phyloP scores from a whole-genome alignment of 805 yeast genomes.

The Spathaspora gorwiae region DNA sequence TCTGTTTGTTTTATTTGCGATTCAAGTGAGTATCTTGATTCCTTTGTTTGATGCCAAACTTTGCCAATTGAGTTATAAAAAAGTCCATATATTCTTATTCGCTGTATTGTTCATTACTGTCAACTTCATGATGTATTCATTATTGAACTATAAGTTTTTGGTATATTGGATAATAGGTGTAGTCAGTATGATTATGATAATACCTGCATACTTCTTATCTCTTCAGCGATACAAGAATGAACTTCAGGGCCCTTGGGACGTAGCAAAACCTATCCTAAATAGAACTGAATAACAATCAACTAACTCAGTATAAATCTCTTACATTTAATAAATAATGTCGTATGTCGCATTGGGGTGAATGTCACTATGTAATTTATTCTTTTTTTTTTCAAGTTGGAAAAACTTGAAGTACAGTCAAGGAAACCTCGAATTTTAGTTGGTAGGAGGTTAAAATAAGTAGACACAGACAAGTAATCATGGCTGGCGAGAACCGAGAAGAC shows the following conservation, averaged over 20 bases:
- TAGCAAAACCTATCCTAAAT: constrained; percentile 64
- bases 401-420: no score
- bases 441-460: not conserved
- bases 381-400: no score
- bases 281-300: not conserved
- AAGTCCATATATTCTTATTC: constrained; percentile 19
- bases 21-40: constrained; percentile 65
- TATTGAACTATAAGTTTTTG: constrained; percentile 25
- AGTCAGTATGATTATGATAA: constrained; percentile 44
- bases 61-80: constrained; percentile 33
- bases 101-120: constrained; percentile 14
- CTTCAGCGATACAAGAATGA: constrained; percentile 80
- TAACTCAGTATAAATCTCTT: not conserved
- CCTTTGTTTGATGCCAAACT: constrained; percentile 67
- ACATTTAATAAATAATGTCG: not conserved
- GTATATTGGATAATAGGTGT: constrained; percentile 50
- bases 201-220: constrained; percentile 67
- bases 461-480: not conserved
- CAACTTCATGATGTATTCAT: constrained; percentile 22
- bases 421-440: no score
- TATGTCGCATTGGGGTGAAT: no score
- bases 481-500: constrained; percentile 1
- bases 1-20: constrained; percentile 71
- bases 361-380: no score
- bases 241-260: constrained; percentile 91